These are phyloP conservation scores for Takakia lepidozioides DNA, from an alignment of 225 moss, liverwort and hornwort genomes.

Conservation along the genomic window DNA sequence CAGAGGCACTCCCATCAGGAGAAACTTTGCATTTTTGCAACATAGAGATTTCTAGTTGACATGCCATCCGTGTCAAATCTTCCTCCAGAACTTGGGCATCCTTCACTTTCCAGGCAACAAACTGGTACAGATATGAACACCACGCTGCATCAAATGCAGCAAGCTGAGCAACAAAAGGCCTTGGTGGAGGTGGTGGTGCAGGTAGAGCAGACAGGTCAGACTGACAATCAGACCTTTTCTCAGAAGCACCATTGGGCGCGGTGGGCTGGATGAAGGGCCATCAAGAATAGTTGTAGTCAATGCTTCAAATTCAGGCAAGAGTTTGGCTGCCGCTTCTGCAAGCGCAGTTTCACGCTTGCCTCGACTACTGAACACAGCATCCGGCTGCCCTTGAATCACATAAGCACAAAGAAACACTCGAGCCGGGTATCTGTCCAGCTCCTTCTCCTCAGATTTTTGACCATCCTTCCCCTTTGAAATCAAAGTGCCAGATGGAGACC, in stretches of 20 bases:
- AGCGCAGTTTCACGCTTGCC: conserved; percentile 45
- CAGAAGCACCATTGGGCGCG: conserved; percentile 32
- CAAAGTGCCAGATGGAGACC: not conserved
- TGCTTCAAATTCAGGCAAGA: conserved; percentile 51
- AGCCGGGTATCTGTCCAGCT: conserved; percentile 51
- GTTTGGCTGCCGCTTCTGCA: conserved; percentile 41
- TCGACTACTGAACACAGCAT: conserved; percentile 53
- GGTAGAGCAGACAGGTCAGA: conserved; percentile 16
- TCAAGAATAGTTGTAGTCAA: conserved; percentile 35
- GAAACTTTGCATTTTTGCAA: conserved; percentile 49
- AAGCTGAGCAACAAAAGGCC: conserved; percentile 62
- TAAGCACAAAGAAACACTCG: conserved; percentile 64
- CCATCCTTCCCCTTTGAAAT: conserved; percentile 23
- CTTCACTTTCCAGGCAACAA: conserved; percentile 68
- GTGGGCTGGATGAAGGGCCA: conserved; percentile 35
- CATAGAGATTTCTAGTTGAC: conserved; percentile 59
- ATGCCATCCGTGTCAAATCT: conserved; percentile 65
- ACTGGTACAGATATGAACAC: conserved; percentile 61
- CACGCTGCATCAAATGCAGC: conserved; percentile 54
- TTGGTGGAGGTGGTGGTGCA: conserved; percentile 22
- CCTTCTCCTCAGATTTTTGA: conserved; percentile 20
- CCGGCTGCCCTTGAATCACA: conserved; percentile 62
- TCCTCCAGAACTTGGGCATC: conserved; percentile 55
- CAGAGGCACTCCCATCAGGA: conserved; percentile 16
- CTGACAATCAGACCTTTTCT: conserved; percentile 36